Evolutionary conservation across 331 rosid species (phyloP).

Genomic region (Cucumis variabilis): DNA sequence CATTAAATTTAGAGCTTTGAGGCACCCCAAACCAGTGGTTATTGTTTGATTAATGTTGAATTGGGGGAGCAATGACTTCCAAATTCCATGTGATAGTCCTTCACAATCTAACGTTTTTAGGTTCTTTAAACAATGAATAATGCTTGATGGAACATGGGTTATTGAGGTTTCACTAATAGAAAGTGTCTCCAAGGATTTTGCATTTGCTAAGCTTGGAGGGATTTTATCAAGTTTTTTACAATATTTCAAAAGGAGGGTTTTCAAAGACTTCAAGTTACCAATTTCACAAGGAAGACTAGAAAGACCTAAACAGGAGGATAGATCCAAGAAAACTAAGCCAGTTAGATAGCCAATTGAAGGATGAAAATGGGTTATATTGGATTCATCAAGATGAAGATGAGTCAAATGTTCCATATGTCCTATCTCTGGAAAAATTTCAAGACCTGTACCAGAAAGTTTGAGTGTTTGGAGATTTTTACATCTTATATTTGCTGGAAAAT

Average conservation of each 20-base stretch:
- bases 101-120: neutral
- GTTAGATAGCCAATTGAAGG: neutral
- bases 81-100: neutral
- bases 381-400: neutral
- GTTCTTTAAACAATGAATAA: neutral
- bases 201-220: neutral
- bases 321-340: neutral
- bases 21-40: neutral
- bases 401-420: neutral
- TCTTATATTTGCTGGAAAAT: neutral
- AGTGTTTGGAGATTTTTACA: neutral
- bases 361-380: neutral
- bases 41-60: neutral
- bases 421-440: neutral
- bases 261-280: constrained; percentile 20
- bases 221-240: neutral
- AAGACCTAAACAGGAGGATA: neutral
- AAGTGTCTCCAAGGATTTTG: neutral
- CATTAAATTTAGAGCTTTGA: neutral
- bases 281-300: neutral
- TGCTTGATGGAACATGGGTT: neutral
- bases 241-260: neutral
- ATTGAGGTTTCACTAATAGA: neutral
- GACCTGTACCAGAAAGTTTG: neutral
- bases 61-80: neutral